Conservation (phyloP, 208 protist genomes). For the Vickermania spadyakhi region DNA sequence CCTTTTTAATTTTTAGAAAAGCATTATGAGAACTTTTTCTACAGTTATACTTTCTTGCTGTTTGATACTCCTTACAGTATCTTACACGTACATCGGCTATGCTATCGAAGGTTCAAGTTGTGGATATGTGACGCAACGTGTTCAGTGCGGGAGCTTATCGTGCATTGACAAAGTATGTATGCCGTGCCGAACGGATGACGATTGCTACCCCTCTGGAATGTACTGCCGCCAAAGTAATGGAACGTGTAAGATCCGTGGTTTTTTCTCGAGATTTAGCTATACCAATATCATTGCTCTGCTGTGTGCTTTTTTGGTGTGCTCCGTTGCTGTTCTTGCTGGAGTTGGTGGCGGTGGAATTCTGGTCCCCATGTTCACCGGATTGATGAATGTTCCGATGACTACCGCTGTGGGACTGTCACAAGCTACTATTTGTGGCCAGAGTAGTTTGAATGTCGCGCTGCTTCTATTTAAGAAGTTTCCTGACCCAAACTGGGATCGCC, state of each 20-base stretch:
- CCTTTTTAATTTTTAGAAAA: too few relatives aligned
- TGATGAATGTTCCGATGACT: slow-evolving; percentile 49
- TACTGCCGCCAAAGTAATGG: background rate
- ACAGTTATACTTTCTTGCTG: too few relatives aligned
- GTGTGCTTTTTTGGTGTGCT: slow-evolving; percentile 36
- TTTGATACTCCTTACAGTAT: too few relatives aligned
- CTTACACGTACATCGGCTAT: background rate
- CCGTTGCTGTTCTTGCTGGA: slow-evolving; percentile 67
- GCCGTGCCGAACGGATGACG: background rate
- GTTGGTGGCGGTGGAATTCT: slow-evolving; percentile 82
- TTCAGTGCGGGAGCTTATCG: background rate
- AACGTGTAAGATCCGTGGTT: background rate
- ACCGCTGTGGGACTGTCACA: slow-evolving; percentile 69
- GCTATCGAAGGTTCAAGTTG: background rate
- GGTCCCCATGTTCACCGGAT: slow-evolving; percentile 58
- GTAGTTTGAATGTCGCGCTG: slow-evolving; percentile 66
- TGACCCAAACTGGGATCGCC: slow-evolving; percentile 31
- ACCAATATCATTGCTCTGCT: slow-evolving; percentile 35
- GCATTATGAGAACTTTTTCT: too few relatives aligned
- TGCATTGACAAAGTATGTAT: slow-evolving; percentile 3
- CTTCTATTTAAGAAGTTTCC: slow-evolving; percentile 44
- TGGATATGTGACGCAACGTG: background rate
- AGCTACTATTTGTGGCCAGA: slow-evolving; percentile 76
- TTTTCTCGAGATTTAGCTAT: slow-evolving; percentile 16
- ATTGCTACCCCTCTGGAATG: slow-evolving; percentile 2